Evolutionary conservation across 768 basidiomycete species (phyloP), one percentile per base, ranked within the genome.

Genomic region (Cubamyces sp.): DNA sequence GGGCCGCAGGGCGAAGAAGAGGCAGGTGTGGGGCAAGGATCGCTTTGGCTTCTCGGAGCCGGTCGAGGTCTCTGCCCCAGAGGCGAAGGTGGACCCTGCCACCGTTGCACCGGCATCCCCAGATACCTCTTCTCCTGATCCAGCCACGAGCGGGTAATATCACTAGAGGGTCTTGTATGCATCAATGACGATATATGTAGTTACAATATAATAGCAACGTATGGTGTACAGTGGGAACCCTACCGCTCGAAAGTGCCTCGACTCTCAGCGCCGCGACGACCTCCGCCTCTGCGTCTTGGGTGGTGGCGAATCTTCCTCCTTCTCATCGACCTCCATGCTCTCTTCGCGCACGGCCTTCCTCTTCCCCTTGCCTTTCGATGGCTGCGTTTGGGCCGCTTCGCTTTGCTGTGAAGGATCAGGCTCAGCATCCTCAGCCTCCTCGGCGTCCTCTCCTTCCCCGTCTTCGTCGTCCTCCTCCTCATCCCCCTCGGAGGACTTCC

Each of bases 1-100:
- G 73, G 94, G 93, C 5, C 77, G 84, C 18, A 83, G 79, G 64
- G 84, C 88, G 40, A 84, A 82, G 54, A 87, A 81, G 69, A 83
- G 84, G 40, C 82, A 83, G 68, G 87, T 90, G 37, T 94, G 95
- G 85, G 96, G 95, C 25, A 92, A 89, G 69, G 92, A 87, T 60
- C 82, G 83, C 49, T 98, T 98, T 73, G 95, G 95, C 19, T 97
- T 96, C 74, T 82, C 85, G 11, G 79, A 87, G 67, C 76, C 63
- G 14, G 42, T 59, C 16, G 59, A 65, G 49, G 45, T 34, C 2
- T 16, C 12, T 12, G 37, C 43, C 18, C 26, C 41, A 30, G 53
- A 55, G 41, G 62, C 18, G 19, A 68, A 74, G 23, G 69, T 68
- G 34, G 46, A 61, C 34, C 60, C 64, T 46, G 64, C 57, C 12